Percentiles rank a stretch among this genome's conserved stretches.
These are phyloP conservation scores for Dendryphion nanum DNA, from an alignment of 2,329 filamentous ascomycete genomes.

Conservation along the genomic window DNA sequence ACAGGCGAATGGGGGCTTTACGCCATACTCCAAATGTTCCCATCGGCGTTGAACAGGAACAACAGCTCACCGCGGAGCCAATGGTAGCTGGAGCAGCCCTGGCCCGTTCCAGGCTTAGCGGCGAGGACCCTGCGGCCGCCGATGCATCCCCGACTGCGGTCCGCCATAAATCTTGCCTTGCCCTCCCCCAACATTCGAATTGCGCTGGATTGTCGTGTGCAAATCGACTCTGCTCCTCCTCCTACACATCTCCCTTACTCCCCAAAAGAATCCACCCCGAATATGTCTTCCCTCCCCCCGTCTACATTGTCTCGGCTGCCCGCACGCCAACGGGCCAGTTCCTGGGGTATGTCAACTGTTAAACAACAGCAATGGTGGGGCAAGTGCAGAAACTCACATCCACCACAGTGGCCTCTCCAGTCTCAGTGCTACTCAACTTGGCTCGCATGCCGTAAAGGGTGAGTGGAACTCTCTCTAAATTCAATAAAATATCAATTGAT, in stretches of 20 bases:
- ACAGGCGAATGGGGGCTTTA: too few relatives aligned
- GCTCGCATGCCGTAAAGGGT: conserved; percentile 92
- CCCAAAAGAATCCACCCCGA: too few relatives aligned
- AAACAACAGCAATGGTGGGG: conserved; percentile 14
- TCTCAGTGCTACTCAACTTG: conserved; percentile 81
- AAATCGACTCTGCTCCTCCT: conserved; percentile 4
- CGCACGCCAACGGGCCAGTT: conserved; percentile 93
- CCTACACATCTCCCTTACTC: conserved; percentile 6
- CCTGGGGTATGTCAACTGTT: conserved; percentile 66
- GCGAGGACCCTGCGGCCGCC: too few relatives aligned
- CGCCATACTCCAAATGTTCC: too few relatives aligned
- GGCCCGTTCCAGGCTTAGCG: too few relatives aligned
- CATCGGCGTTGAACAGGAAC: too few relatives aligned
- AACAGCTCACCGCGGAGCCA: not conserved
- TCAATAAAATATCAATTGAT: conserved; percentile 9
- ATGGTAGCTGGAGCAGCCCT: too few relatives aligned
- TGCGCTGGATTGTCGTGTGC: too few relatives aligned
- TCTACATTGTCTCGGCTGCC: conserved; percentile 92
- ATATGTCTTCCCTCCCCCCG: conserved; percentile 79
- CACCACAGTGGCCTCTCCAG: conserved; percentile 76
- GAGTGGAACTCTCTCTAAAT: conserved; percentile 23
- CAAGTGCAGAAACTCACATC: conserved; percentile 16
- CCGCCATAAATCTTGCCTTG: too few relatives aligned
- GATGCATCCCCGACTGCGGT: too few relatives aligned
- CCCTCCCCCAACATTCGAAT: not conserved